These are phyloP conservation scores for Vanilla planifolia DNA, from an alignment of 106 monocot species.

Conservation along the genomic window DNA sequence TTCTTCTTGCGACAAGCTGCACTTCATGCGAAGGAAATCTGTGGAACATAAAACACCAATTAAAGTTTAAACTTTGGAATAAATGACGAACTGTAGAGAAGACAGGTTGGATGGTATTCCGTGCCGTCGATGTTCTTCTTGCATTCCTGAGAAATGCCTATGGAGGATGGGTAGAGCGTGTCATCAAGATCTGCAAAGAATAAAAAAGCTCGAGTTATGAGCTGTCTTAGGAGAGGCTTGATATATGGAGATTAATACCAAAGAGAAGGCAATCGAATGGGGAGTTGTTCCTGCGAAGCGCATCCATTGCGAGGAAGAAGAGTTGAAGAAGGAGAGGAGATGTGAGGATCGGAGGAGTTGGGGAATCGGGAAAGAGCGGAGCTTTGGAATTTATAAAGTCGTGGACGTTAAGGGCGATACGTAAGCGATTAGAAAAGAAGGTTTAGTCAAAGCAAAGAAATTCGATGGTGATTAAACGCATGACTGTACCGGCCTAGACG, in stretches of 20 bases:
- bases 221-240: neutral
- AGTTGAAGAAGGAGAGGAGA: neutral
- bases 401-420: no score
- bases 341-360: neutral
- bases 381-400: neutral
- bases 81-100: neutral
- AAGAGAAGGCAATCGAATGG: slow-evolving; percentile 82
- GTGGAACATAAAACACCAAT: neutral
- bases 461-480: no score
- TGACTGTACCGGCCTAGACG: no score
- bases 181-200: slow-evolving; percentile 69
- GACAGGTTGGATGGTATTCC: neutral
- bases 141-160: slow-evolving; percentile 46
- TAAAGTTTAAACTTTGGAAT: neutral
- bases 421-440: no score
- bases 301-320: slow-evolving; percentile 2
- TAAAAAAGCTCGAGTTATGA: neutral
- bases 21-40: slow-evolving; percentile 53
- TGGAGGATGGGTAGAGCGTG: slow-evolving; percentile 55
- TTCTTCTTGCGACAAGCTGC: slow-evolving; percentile 32
- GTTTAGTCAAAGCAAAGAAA: no score
- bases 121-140: slow-evolving; percentile 77
- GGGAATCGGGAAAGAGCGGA: neutral
- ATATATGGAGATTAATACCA: slow-evolving; percentile 22
- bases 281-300: slow-evolving; percentile 9